Evolutionary conservation across 208 protist species (phyloP).

Genomic region (Leishmania turanica): DNA sequence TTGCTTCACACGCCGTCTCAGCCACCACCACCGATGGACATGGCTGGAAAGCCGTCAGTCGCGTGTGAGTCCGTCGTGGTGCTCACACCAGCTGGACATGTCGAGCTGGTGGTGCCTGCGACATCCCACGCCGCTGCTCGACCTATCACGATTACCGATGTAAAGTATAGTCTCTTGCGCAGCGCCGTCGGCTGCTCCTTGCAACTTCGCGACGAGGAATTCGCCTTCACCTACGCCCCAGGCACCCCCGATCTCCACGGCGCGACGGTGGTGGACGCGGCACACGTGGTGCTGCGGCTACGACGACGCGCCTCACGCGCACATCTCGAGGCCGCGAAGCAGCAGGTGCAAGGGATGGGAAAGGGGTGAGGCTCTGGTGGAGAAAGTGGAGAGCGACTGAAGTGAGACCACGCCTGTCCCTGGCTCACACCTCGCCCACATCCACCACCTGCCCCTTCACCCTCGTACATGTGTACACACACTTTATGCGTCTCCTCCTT

Average conservation of each 20-base stretch:
- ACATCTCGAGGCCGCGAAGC: neutral
- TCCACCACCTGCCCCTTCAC: neutral
- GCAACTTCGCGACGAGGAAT: conserved; percentile 27
- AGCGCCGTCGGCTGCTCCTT: conserved; percentile 51
- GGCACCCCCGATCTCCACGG: conserved; percentile 32
- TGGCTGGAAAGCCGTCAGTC: conserved; percentile 1
- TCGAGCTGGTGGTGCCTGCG: conserved; percentile 41
- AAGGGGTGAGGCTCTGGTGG: neutral
- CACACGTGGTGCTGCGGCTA: conserved; percentile 42
- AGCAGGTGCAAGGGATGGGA: neutral
- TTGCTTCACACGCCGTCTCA: conserved; percentile 3
- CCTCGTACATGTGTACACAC: neutral
- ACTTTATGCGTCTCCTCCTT: neutral
- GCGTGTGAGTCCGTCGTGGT: conserved; percentile 40
- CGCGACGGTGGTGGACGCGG: conserved; percentile 16
- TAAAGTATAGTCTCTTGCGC: conserved; percentile 47
- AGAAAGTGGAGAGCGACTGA: neutral
- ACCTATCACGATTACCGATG: conserved; percentile 44
- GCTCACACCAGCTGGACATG: conserved; percentile 41
- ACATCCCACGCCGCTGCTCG: neutral
- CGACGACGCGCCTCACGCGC: neutral
- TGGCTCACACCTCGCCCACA: neutral
- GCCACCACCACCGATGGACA: neutral
- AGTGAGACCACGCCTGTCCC: neutral
- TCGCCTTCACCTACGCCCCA: conserved; percentile 48